phyloP scores from a whole-genome alignment of 2,329 filamentous ascomycete genomes.

The Colletotrichum acutatum region DNA sequence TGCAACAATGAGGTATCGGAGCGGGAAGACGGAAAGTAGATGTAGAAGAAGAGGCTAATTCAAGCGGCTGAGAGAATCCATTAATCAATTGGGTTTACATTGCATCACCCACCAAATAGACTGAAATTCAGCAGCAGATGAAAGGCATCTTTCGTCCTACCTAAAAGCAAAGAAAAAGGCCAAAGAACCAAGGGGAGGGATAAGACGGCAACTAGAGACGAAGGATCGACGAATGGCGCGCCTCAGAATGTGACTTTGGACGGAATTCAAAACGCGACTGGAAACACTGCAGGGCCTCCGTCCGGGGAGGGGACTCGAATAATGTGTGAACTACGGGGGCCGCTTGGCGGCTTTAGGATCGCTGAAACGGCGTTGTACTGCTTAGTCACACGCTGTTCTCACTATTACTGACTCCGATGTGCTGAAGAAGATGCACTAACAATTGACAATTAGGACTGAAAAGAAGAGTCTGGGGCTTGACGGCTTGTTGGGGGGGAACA shows the following conservation, averaged over 20 bases:
- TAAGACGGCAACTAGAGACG: conserved; percentile 29
- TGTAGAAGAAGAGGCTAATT: neutral
- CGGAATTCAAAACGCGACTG: conserved; percentile 28
- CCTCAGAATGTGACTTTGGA: conserved; percentile 3
- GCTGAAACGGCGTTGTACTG: conserved; percentile 16
- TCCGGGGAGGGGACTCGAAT: neutral
- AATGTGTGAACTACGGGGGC: neutral
- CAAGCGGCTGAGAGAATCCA: neutral
- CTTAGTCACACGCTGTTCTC: no score
- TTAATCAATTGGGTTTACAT: neutral
- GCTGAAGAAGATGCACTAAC: no score
- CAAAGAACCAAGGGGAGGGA: neutral
- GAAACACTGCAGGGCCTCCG: conserved; percentile 22
- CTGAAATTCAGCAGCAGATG: neutral
- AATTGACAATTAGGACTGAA: neutral
- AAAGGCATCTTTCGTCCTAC: neutral
- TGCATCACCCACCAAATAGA: neutral
- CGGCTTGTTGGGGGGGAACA: neutral
- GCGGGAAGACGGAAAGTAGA: neutral
- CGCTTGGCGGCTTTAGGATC: conserved; percentile 12
- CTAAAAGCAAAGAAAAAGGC: neutral
- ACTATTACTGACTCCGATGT: no score
- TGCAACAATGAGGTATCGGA: neutral
- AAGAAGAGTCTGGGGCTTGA: neutral
- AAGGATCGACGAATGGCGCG: conserved; percentile 22